A percentile compares a stretch with the other conserved stretches of the same genome.
Evolutionary conservation across 345 rosid species (phyloP).

Genomic region (Salix purpurea): DNA sequence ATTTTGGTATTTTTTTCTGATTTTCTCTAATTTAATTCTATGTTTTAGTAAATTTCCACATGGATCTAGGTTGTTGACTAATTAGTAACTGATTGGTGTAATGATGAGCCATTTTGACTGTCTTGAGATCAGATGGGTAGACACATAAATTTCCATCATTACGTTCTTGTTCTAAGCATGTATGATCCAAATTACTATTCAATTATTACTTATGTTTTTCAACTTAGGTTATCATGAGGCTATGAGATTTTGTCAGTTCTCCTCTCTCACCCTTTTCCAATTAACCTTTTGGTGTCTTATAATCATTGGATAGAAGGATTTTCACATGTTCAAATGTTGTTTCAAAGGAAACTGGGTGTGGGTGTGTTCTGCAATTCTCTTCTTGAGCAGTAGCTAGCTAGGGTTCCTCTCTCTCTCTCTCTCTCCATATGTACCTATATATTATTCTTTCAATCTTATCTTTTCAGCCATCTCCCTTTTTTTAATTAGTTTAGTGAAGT

Average conservation of each 20-base stretch:
- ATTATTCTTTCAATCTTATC: neutral
- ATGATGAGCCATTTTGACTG: slow-evolving; percentile 59
- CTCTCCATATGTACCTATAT: neutral
- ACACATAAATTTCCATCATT: neutral
- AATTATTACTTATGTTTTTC: neutral
- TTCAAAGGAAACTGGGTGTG: neutral
- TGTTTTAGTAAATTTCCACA: slow-evolving; percentile 11
- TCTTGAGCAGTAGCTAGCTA: neutral
- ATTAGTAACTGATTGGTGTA: slow-evolving; percentile 48
- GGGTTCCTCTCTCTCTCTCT: neutral
- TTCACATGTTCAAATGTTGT: neutral
- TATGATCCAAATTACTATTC: neutral
- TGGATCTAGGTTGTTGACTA: slow-evolving; percentile 17
- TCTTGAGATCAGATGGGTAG: neutral
- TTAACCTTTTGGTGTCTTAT: neutral
- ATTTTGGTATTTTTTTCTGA: neutral
- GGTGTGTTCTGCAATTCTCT: neutral
- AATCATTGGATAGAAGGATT: neutral
- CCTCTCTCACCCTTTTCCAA: neutral
- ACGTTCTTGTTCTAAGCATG: neutral
- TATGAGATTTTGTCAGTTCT: neutral
- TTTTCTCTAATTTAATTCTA: neutral
- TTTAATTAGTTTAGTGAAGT: neutral
- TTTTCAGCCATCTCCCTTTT: neutral
- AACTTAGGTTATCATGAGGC: neutral